A percentile compares a stretch with the other conserved stretches of the same genome.
Conservation (phyloP, 2,329 filamentous ascomycete species). For the Beauveria caledonica region DNA sequence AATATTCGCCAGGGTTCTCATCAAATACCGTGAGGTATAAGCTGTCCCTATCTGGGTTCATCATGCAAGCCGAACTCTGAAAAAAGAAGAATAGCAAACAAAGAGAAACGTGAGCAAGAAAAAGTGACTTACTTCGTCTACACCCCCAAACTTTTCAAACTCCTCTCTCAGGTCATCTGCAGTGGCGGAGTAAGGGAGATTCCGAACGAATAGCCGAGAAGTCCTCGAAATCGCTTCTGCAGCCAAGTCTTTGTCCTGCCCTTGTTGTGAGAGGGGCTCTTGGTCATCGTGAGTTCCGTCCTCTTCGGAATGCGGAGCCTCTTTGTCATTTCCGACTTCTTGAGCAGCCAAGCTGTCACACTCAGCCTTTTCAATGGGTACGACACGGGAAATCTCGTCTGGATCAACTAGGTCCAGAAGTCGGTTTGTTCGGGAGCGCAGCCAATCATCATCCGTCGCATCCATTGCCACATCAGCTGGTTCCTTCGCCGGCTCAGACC, state of each 20-base stretch:
- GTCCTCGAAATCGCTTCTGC: conserved; percentile 61
- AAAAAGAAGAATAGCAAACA: conserved; percentile 15
- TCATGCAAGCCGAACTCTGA: conserved; percentile 49
- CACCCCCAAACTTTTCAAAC: conserved; percentile 63
- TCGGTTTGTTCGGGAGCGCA: conserved; percentile 80
- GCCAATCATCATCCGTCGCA: conserved; percentile 79
- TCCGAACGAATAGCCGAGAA: conserved; percentile 77
- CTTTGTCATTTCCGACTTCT: conserved; percentile 15
- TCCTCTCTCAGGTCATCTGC: conserved; percentile 67
- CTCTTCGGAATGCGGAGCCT: conserved; percentile 22
- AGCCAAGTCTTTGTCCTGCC: conserved; percentile 29
- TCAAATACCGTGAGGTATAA: conserved; percentile 85
- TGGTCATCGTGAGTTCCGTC: conserved; percentile 20
- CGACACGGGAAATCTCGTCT: conserved; percentile 39
- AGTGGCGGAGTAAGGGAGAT: conserved; percentile 72
- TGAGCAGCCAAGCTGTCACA: background rate
- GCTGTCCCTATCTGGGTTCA: conserved; percentile 99
- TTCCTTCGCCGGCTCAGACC: conserved; percentile 18
- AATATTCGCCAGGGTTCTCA: conserved; percentile 86
- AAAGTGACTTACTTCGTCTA: conserved; percentile 72
- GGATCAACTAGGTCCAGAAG: conserved; percentile 78
- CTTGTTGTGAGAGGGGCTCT: conserved; percentile 18
- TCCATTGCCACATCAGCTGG: conserved; percentile 21
- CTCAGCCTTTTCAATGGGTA: conserved; percentile 6
- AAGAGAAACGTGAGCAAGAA: conserved; percentile 2